Conservation (phyloP, 1,139 yeast genomes). For the Eremothecium gossypii region DNA sequence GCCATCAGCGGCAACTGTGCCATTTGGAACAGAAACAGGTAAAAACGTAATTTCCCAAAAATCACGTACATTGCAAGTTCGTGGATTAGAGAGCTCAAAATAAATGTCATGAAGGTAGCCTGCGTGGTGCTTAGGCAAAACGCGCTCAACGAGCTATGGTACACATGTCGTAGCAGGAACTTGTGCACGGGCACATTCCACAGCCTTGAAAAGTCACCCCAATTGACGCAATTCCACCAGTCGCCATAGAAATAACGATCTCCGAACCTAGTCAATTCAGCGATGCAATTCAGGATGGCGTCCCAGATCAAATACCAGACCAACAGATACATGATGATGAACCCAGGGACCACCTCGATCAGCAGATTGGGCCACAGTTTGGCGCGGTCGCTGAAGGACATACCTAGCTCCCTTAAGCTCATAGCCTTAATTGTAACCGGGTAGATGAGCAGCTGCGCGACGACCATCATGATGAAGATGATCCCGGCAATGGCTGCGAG, state of each 20-base stretch:
- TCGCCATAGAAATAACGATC: constrained; percentile 91
- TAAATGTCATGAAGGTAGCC: constrained; percentile 76
- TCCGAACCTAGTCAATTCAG: constrained; percentile 77
- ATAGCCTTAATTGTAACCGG: constrained; percentile 63
- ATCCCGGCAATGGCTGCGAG: constrained; percentile 78
- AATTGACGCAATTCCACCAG: constrained; percentile 95
- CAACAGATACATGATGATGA: constrained; percentile 61
- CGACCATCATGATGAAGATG: constrained; percentile 67
- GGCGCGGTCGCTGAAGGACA: constrained; percentile 35
- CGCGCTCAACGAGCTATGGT: constrained; percentile 80
- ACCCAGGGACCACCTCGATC: constrained; percentile 73
- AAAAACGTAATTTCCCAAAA: constrained; percentile 72
- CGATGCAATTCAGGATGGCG: constrained; percentile 76
- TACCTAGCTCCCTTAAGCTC: constrained; percentile 39
- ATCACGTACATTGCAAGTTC: constrained; percentile 89
- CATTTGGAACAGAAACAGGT: constrained; percentile 75
- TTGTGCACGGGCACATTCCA: constrained; percentile 97
- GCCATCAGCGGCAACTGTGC: constrained; percentile 53
- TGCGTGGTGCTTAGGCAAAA: constrained; percentile 51
- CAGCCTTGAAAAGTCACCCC: constrained; percentile 88
- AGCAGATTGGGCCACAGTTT: constrained; percentile 51
- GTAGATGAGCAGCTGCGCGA: constrained; percentile 71
- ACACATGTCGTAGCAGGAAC: constrained; percentile 83
- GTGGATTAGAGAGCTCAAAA: constrained; percentile 74
- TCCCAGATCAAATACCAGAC: constrained; percentile 93